Evolutionary conservation across 306 rosid species (phyloP).

Genomic region (Argentina anserina): DNA sequence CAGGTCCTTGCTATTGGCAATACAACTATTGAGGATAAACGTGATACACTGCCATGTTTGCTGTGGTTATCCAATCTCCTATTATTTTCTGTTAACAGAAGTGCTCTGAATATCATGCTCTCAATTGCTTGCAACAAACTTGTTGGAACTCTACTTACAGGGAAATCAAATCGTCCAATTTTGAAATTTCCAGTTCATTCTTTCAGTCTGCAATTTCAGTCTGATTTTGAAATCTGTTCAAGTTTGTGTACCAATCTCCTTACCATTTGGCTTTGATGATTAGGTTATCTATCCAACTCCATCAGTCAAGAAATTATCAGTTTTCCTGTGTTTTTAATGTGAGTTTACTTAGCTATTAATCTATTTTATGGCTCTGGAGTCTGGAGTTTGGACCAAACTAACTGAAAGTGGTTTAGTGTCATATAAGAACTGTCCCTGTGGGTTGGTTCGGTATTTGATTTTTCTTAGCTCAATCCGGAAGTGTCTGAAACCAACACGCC

Average conservation of each 20-base stretch:
- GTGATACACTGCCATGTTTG: background rate
- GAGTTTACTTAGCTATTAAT: too few relatives aligned
- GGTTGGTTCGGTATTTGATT: background rate
- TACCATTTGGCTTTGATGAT: background rate
- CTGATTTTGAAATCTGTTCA: background rate
- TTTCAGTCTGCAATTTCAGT: background rate
- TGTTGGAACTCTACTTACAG: background rate
- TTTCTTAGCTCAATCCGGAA: background rate
- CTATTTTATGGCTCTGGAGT: background rate
- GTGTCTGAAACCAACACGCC: background rate
- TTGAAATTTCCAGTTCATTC: background rate
- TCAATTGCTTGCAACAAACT: background rate
- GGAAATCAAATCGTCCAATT: background rate
- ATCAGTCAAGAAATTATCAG: too few relatives aligned
- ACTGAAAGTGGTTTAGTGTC: background rate
- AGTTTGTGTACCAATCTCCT: background rate
- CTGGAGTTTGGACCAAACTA: too few relatives aligned
- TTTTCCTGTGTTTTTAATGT: background rate
- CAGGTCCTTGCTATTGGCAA: background rate
- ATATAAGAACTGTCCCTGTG: background rate
- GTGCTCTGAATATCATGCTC: background rate
- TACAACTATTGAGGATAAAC: background rate
- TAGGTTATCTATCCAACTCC: background rate
- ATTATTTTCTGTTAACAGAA: background rate
- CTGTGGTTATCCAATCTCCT: background rate